Percentiles rank a stretch among this genome's conserved stretches.
Conservation (phyloP, 2,329 filamentous ascomycete species). For the Hymenoscyphus linearis region DNA sequence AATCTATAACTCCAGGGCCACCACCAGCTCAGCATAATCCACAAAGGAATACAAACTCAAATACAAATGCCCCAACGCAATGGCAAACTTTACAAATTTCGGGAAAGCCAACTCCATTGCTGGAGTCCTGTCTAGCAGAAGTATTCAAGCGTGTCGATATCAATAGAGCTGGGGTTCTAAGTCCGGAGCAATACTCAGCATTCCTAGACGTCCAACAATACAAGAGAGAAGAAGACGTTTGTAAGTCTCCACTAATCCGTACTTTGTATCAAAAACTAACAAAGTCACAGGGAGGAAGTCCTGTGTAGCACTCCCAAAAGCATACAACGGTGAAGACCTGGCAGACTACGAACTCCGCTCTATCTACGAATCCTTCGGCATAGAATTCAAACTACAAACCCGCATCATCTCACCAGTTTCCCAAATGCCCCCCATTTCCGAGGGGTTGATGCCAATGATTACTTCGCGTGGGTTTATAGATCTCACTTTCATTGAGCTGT, state of each 20-base stretch:
- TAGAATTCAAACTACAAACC: constrained; percentile 9
- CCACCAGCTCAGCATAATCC: neutral
- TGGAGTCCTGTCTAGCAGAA: constrained; percentile 3
- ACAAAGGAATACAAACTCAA: neutral
- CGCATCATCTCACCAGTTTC: neutral
- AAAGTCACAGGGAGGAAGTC: constrained; percentile 4
- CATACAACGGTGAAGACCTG: constrained; percentile 9
- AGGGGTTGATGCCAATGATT: constrained; percentile 37
- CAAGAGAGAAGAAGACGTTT: constrained; percentile 9
- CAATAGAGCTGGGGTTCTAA: constrained; percentile 6
- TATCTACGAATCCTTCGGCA: constrained; percentile 12
- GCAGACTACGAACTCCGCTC: constrained; percentile 12
- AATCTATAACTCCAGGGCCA: neutral
- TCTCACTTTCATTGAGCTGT: constrained; percentile 11
- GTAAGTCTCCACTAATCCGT: neutral
- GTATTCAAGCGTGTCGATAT: constrained; percentile 10
- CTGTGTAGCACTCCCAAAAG: neutral
- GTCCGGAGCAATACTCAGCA: constrained; percentile 14
- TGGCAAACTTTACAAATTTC: constrained; percentile 8
- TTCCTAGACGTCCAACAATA: constrained; percentile 13
- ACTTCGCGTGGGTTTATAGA: constrained; percentile 58
- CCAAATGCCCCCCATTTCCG: constrained; percentile 4
- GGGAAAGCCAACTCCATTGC: constrained; percentile 4
- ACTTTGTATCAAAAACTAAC: neutral
- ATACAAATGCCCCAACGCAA: neutral